Conservation (phyloP, 306 rosid species). For the Inga oerstediana region DNA sequence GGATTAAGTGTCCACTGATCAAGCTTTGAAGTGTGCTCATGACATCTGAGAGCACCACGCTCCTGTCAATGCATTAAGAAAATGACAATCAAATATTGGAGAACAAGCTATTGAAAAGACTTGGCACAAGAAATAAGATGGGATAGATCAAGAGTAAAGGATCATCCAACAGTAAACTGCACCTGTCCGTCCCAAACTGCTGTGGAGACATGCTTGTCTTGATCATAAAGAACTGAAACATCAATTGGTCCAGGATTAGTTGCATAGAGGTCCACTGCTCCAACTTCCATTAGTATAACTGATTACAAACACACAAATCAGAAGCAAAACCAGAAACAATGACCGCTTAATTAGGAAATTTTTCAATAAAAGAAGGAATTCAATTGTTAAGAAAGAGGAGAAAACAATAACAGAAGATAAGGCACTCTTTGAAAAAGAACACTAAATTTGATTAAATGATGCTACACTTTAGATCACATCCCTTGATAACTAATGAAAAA, state of each 20-base stretch:
- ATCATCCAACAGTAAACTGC: constrained; percentile 35
- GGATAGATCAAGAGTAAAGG: constrained; percentile 12
- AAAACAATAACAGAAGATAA: neutral
- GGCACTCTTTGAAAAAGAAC: constrained; percentile 1
- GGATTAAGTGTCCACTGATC: constrained; percentile 89
- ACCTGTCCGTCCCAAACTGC: constrained; percentile 99
- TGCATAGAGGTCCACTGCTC: constrained; percentile 67
- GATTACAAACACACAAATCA: constrained; percentile 26
- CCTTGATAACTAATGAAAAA: constrained; percentile 14
- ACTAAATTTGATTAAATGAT: neutral
- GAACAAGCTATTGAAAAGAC: constrained; percentile 7
- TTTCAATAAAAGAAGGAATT: neutral
- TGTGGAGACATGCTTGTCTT: constrained; percentile 95
- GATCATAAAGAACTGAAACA: constrained; percentile 88
- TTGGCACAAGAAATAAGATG: neutral
- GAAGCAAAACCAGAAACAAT: constrained; percentile 24
- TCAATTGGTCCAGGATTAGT: constrained; percentile 96
- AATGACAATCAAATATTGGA: constrained; percentile 9
- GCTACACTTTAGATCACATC: neutral
- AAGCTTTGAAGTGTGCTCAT: constrained; percentile 96
- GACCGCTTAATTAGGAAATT: constrained; percentile 7
- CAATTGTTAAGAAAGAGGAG: neutral
- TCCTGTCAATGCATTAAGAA: constrained; percentile 57
- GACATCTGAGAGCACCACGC: constrained; percentile 99
- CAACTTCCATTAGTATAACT: constrained; percentile 65